Conservation (phyloP, 2,329 filamentous ascomycete species). For the Claviceps maximensis region DNA sequence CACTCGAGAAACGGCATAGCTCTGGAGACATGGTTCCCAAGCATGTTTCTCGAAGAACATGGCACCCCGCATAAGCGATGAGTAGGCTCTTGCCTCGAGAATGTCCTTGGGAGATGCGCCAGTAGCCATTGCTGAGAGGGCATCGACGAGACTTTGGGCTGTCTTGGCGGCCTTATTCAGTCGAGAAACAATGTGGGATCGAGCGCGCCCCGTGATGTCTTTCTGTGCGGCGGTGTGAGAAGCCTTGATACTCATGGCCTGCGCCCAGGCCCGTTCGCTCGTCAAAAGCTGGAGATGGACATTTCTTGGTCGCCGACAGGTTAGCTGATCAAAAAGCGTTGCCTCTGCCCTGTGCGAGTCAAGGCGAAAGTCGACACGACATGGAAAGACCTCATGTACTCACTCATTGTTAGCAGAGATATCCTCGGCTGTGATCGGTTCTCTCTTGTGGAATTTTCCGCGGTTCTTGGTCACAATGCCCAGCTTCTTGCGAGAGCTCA, state of each 20-base stretch:
- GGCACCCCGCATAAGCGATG: conserved; percentile 60
- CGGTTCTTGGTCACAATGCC: conserved; percentile 73
- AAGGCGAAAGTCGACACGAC: background rate
- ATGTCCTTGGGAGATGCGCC: conserved; percentile 58
- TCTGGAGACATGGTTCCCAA: conserved; percentile 67
- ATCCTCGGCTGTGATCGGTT: conserved; percentile 58
- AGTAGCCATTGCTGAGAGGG: conserved; percentile 52
- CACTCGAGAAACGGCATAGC: conserved; percentile 64
- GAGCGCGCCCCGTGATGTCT: conserved; percentile 63
- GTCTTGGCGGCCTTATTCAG: conserved; percentile 65
- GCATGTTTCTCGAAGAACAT: conserved; percentile 75
- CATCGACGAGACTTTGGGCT: conserved; percentile 52
- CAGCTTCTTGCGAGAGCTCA: conserved; percentile 73
- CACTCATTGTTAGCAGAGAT: conserved; percentile 31
- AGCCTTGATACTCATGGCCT: conserved; percentile 90
- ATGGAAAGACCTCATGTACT: background rate
- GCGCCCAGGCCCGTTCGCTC: conserved; percentile 85
- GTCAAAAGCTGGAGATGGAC: conserved; percentile 69
- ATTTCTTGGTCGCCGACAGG: conserved; percentile 37
- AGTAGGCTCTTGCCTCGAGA: conserved; percentile 78
- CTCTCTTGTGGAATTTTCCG: conserved; percentile 67
- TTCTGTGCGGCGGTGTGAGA: conserved; percentile 67
- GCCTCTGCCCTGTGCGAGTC: background rate
- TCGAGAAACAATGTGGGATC: conserved; percentile 79
- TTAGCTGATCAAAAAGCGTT: conserved; percentile 1